Evolutionary conservation across 148 eudicot species (phyloP).

Genomic region (Bassia scoparia): DNA sequence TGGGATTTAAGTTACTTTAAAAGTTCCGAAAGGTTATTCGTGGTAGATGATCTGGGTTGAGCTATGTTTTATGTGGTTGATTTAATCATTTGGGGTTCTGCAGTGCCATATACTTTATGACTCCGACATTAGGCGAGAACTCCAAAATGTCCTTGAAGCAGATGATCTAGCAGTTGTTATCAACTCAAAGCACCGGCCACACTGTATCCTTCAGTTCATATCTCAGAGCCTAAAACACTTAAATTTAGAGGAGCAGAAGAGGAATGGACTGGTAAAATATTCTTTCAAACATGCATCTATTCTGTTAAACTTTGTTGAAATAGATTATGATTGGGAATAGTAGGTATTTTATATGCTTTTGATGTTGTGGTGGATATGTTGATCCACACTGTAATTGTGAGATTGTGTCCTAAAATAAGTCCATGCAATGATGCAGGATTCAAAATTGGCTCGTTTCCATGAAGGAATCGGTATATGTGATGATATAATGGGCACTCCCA

Average conservation of each 20-base stretch:
- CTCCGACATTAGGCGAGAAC: constrained; percentile 67
- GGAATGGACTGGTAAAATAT: constrained; percentile 51
- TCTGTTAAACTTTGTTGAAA: background rate
- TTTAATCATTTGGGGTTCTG: constrained; percentile 23
- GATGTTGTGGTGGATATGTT: no score
- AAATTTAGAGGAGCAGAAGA: constrained; percentile 62
- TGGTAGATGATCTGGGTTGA: background rate
- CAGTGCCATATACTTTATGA: constrained; percentile 88
- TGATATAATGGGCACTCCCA: constrained; percentile 69
- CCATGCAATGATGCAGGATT: constrained; percentile 52
- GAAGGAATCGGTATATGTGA: constrained; percentile 93
- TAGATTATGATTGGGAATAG: background rate
- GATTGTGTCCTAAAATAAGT: background rate
- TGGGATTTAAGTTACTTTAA: background rate
- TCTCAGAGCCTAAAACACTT: constrained; percentile 68
- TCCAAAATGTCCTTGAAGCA: constrained; percentile 61
- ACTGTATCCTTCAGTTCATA: constrained; percentile 84
- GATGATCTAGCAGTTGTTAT: constrained; percentile 81
- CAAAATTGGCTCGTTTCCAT: constrained; percentile 74
- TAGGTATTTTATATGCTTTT: background rate
- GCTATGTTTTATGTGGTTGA: constrained; percentile 2
- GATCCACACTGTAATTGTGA: background rate
- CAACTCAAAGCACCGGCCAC: constrained; percentile 74
- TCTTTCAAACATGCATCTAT: background rate
- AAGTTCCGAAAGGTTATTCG: background rate